phyloP scores from a whole-genome alignment of 1,284 basidiomycete genomes.

The Leccinum angustisporum region DNA sequence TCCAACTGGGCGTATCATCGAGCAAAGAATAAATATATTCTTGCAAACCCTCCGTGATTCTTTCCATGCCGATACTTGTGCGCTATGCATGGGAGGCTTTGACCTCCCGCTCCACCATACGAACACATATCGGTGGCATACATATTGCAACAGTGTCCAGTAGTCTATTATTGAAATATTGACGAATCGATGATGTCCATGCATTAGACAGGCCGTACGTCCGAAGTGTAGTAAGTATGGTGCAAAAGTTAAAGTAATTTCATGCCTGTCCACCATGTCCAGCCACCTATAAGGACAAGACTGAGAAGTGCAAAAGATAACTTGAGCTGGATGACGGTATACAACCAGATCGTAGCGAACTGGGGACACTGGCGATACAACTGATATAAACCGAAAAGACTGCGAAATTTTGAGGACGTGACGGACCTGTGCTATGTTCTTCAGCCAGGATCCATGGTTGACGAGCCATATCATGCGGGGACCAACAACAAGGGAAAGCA shows the following conservation, averaged over 20 bases:
- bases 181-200: neutral
- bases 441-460: conserved; percentile 62
- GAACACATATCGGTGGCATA: conserved; percentile 14
- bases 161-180: neutral
- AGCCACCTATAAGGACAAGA: conserved; percentile 51
- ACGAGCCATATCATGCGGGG: conserved; percentile 68
- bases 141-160: conserved; percentile 4
- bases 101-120: neutral
- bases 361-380: conserved; percentile 59
- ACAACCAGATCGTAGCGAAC: conserved; percentile 74
- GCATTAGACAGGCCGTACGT: neutral
- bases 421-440: conserved; percentile 70
- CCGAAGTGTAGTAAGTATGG: neutral
- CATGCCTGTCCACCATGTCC: conserved; percentile 60
- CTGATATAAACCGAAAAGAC: conserved; percentile 5
- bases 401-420: neutral
- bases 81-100: conserved; percentile 7
- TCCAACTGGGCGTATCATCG: conserved; percentile 79
- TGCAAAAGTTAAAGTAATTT: conserved; percentile 37
- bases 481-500: conserved; percentile 57
- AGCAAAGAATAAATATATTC: conserved; percentile 51
- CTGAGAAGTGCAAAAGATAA: conserved; percentile 59
- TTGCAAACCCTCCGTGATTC: neutral
- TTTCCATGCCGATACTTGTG: neutral
- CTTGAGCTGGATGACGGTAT: conserved; percentile 64